These are phyloP conservation scores for Podaxis sp. DNA, from an alignment of 768 basidiomycete genomes.

Conservation along the genomic window DNA sequence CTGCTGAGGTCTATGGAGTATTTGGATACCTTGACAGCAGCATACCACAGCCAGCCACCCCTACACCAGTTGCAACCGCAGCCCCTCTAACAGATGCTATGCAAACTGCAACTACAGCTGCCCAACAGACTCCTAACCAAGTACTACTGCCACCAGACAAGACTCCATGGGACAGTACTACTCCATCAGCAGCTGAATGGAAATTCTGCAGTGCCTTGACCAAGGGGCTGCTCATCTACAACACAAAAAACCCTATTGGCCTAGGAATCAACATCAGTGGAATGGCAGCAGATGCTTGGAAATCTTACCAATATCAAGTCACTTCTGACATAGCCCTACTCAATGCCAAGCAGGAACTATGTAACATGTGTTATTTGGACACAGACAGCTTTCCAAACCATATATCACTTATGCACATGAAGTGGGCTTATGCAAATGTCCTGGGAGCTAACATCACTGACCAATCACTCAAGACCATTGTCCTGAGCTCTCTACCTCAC, in stretches of 20 bases:
- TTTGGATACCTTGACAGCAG: background rate
- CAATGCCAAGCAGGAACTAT: slow-evolving; percentile 10
- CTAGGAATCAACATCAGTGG: background rate
- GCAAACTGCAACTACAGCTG: background rate
- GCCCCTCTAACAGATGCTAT: background rate
- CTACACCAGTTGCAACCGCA: background rate
- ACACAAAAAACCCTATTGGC: background rate
- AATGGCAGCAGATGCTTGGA: background rate
- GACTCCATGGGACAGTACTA: background rate
- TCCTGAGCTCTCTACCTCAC: slow-evolving; percentile 19
- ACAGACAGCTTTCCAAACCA: slow-evolving; percentile 18
- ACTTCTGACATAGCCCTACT: slow-evolving; percentile 15
- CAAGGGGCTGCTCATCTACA: background rate
- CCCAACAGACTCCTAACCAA: no score
- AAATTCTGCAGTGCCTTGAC: background rate
- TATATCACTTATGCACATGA: slow-evolving; percentile 16
- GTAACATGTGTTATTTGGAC: slow-evolving; percentile 12
- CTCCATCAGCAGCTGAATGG: background rate
- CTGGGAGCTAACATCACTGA: slow-evolving; percentile 22
- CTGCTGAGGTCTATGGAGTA: background rate
- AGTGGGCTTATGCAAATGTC: slow-evolving; percentile 18
- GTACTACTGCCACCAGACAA: background rate
- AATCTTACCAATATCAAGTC: slow-evolving; percentile 16
- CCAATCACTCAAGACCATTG: slow-evolving; percentile 17
- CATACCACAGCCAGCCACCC: background rate